Conservation (phyloP, 1,139 yeast genomes). For the Petasospora rhodanensis region DNA sequence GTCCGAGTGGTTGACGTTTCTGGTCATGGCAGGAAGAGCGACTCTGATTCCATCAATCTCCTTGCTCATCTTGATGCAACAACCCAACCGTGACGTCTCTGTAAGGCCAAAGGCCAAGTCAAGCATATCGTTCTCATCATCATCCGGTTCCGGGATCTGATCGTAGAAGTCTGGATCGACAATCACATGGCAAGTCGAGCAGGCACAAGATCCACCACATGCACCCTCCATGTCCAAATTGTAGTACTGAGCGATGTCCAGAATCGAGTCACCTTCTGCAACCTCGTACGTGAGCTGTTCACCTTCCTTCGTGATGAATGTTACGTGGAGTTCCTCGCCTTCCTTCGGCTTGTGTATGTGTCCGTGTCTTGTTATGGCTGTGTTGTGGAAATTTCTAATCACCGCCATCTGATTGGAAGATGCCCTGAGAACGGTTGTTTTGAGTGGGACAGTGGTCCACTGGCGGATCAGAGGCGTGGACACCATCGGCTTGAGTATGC, state of each 20-base stretch:
- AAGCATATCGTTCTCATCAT: slow-evolving; percentile 97
- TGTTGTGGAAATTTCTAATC: slow-evolving; percentile 22
- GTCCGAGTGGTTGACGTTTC: slow-evolving; percentile 80
- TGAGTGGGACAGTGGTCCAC: not conserved
- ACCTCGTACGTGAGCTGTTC: slow-evolving; percentile 77
- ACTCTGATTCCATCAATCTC: slow-evolving; percentile 90
- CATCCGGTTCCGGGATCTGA: slow-evolving; percentile 88
- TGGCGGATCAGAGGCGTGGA: not conserved
- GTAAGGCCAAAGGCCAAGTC: slow-evolving; percentile 96
- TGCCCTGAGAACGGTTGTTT: not conserved
- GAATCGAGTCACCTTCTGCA: slow-evolving; percentile 84
- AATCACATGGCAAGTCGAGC: slow-evolving; percentile 95
- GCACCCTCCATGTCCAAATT: slow-evolving; percentile 97
- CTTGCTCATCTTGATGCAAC: slow-evolving; percentile 86
- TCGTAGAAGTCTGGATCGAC: slow-evolving; percentile 95
- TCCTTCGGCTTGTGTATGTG: slow-evolving; percentile 86
- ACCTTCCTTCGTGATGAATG: slow-evolving; percentile 92
- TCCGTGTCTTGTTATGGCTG: slow-evolving; percentile 48
- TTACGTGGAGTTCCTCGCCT: slow-evolving; percentile 83
- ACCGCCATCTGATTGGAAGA: slow-evolving; percentile 17
- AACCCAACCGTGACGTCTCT: slow-evolving; percentile 92
- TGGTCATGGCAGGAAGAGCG: slow-evolving; percentile 97
- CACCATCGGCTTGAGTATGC: not conserved
- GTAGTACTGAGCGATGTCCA: slow-evolving; percentile 93
- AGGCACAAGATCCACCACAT: slow-evolving; percentile 98